Conservation (phyloP, 2,329 filamentous ascomycete genomes). For the Neonectria coccinea region DNA sequence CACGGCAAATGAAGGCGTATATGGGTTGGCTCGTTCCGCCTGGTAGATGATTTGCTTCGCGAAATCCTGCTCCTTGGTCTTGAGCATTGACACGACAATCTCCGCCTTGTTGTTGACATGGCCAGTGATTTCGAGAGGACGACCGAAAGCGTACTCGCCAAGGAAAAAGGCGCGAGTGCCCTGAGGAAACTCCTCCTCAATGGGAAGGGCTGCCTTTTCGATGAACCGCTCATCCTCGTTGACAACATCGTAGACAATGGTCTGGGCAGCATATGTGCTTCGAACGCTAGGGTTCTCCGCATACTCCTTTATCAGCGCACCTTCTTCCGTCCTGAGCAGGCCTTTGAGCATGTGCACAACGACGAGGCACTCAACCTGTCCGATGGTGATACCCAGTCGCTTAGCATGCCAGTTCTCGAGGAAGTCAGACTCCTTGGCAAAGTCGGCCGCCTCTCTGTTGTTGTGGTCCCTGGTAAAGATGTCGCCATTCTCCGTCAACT, state of each 20-base stretch:
- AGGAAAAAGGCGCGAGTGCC: constrained; percentile 91
- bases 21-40: constrained; percentile 78
- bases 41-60: constrained; percentile 77
- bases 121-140: constrained; percentile 84
- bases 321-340: constrained; percentile 88
- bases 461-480: constrained; percentile 78
- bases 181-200: constrained; percentile 91
- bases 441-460: constrained; percentile 82
- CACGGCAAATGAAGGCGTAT: constrained; percentile 89
- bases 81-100: constrained; percentile 79
- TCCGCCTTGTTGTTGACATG: constrained; percentile 82
- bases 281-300: constrained; percentile 86
- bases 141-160: constrained; percentile 91
- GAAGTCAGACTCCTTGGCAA: constrained; percentile 83
- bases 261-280: constrained; percentile 90
- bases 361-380: constrained; percentile 87
- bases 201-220: constrained; percentile 86
- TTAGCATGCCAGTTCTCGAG: constrained; percentile 93
- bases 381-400: constrained; percentile 87
- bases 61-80: constrained; percentile 83
- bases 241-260: constrained; percentile 88
- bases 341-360: constrained; percentile 96
- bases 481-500: constrained; percentile 74
- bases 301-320: constrained; percentile 93
- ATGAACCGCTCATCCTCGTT: constrained; percentile 95